Percentiles rank a stretch among this genome's conserved stretches.
These are phyloP conservation scores for Emmonsiellopsis sp. DNA, from an alignment of 2,329 filamentous ascomycete genomes.

Conservation along the genomic window DNA sequence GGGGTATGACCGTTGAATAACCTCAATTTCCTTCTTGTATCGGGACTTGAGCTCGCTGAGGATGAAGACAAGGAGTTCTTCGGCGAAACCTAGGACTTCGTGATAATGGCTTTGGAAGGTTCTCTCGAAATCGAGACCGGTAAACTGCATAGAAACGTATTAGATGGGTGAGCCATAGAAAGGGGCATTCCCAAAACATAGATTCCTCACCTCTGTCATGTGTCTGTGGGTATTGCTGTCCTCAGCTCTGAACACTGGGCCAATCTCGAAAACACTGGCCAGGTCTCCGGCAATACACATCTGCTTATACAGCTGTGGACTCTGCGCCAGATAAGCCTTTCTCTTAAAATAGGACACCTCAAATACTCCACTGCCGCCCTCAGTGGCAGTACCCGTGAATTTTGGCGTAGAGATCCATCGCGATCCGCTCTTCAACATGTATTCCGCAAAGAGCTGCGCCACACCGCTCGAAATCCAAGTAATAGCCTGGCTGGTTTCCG, in stretches of 20 bases:
- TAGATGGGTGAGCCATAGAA: not conserved
- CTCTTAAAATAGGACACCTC: slow-evolving; percentile 81
- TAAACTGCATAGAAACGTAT: slow-evolving; percentile 27
- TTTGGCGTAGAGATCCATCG: slow-evolving; percentile 82
- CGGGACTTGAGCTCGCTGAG: slow-evolving; percentile 37
- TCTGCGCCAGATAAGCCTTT: slow-evolving; percentile 61
- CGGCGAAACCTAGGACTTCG: slow-evolving; percentile 42
- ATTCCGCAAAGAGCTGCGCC: slow-evolving; percentile 65
- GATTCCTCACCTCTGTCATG: slow-evolving; percentile 47
- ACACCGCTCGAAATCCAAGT: slow-evolving; percentile 62
- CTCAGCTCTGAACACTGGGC: slow-evolving; percentile 58
- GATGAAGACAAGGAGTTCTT: slow-evolving; percentile 42
- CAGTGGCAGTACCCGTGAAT: slow-evolving; percentile 79
- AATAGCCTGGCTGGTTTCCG: slow-evolving; percentile 82
- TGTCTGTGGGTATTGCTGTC: slow-evolving; percentile 60
- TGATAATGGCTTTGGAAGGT: slow-evolving; percentile 43
- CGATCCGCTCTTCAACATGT: slow-evolving; percentile 66
- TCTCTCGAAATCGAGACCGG: slow-evolving; percentile 45
- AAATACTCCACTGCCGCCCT: slow-evolving; percentile 91
- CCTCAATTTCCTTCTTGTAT: slow-evolving; percentile 37
- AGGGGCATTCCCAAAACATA: slow-evolving; percentile 12
- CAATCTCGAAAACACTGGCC: slow-evolving; percentile 56
- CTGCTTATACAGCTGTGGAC: slow-evolving; percentile 59
- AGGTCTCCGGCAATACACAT: slow-evolving; percentile 58
- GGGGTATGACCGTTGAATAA: slow-evolving; percentile 41